These are phyloP conservation scores for Malus hybrid DNA, from an alignment of 331 rosid species.

Conservation along the genomic window DNA sequence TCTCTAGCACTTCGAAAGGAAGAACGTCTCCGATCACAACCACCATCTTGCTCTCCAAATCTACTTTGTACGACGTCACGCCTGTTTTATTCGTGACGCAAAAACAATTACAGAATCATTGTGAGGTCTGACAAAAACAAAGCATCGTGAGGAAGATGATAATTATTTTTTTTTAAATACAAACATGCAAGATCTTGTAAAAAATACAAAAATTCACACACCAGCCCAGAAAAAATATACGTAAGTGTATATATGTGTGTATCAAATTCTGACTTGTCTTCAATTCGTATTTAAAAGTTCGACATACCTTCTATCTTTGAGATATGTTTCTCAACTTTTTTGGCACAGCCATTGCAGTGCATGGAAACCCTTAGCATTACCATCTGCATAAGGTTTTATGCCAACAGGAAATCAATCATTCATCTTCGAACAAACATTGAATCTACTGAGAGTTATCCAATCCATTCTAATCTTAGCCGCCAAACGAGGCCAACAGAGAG, in stretches of 20 bases:
- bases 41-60: slow-evolving; percentile 75
- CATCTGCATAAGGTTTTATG: slow-evolving; percentile 33
- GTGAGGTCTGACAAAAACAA: too few relatives aligned
- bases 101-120: too few relatives aligned
- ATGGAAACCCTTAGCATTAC: slow-evolving; percentile 82
- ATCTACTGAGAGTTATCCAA: not conserved
- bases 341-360: slow-evolving; percentile 95
- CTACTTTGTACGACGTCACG: slow-evolving; percentile 81
- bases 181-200: too few relatives aligned
- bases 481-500: not conserved
- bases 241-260: not conserved
- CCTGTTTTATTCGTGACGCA: slow-evolving; percentile 29
- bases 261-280: not conserved
- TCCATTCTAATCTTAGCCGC: not conserved
- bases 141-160: too few relatives aligned
- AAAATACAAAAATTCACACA: too few relatives aligned
- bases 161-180: too few relatives aligned
- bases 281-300: too few relatives aligned
- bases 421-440: not conserved
- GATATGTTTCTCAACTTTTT: slow-evolving; percentile 79
- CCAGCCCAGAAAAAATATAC: too few relatives aligned
- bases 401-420: not conserved
- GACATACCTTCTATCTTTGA: slow-evolving; percentile 73
- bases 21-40: slow-evolving; percentile 84
- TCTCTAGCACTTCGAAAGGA: slow-evolving; percentile 79